Conservation (phyloP, 2,329 filamentous ascomycete genomes). For the Colletotrichum sp. region DNA sequence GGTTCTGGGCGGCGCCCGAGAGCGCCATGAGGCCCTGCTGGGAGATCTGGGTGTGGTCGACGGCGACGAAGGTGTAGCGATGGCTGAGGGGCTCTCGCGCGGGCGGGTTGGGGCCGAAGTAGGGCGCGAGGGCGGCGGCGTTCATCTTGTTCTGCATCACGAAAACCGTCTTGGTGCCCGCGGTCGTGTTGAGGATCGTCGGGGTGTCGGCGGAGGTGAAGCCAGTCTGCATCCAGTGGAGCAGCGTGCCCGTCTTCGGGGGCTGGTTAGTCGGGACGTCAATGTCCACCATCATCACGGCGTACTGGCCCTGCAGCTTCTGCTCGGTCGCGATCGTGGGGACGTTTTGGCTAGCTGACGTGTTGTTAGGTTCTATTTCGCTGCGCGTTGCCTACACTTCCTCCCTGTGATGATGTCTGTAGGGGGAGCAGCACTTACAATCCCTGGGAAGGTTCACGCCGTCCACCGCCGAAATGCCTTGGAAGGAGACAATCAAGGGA, state of each 20-base stretch:
- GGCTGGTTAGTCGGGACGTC: conserved; percentile 46
- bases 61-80: conserved; percentile 43
- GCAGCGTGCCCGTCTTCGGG: conserved; percentile 43
- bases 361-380: not conserved
- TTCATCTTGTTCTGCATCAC: conserved; percentile 33
- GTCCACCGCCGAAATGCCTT: conserved; percentile 38
- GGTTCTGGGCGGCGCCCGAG: conserved; percentile 30
- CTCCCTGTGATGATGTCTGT: not conserved
- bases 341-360: conserved; percentile 6
- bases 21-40: conserved; percentile 29
- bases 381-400: too few species aligned
- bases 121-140: conserved; percentile 26
- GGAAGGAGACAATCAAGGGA: conserved; percentile 45
- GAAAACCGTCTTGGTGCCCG: conserved; percentile 30
- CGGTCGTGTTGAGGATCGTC: conserved; percentile 30
- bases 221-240: conserved; percentile 53
- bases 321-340: conserved; percentile 22
- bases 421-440: conserved; percentile 29
- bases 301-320: conserved; percentile 32
- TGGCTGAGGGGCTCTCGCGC: conserved; percentile 41
- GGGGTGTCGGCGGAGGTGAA: conserved; percentile 31
- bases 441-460: conserved; percentile 42
- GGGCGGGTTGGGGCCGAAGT: conserved; percentile 43
- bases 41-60: conserved; percentile 38
- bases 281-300: conserved; percentile 48